A percentile compares a stretch with the other conserved stretches of the same genome.
Evolutionary conservation across 2,329 filamentous ascomycete genomes (phyloP).

Genomic region (Colletotrichum gigasporum): DNA sequence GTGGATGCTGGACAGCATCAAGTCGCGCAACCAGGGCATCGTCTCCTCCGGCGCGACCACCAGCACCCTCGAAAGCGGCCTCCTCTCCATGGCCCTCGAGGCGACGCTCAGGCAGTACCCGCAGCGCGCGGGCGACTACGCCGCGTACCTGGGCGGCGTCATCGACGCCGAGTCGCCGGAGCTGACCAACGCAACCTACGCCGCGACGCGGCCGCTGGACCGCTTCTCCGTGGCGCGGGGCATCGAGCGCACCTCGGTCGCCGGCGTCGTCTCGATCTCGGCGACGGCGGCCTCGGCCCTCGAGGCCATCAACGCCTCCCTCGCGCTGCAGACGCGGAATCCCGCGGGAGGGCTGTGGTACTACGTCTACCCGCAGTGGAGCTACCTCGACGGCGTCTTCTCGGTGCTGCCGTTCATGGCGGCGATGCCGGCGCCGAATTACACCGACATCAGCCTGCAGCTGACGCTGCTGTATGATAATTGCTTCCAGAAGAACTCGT

Average conservation of each 20-base stretch:
- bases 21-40: constrained; percentile 35
- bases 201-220: constrained; percentile 33
- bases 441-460: constrained; percentile 35
- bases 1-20: constrained; percentile 38
- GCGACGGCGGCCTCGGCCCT: constrained; percentile 4
- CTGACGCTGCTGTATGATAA: constrained; percentile 30
- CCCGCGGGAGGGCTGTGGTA: constrained; percentile 47
- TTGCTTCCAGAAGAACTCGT: constrained; percentile 25
- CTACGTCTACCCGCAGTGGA: constrained; percentile 57
- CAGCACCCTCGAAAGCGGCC: constrained; percentile 36
- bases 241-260: constrained; percentile 22
- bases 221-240: constrained; percentile 36
- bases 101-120: constrained; percentile 32
- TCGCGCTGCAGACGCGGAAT: constrained; percentile 40
- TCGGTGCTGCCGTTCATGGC: constrained; percentile 53
- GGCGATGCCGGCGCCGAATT: constrained; percentile 18
- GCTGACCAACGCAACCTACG: constrained; percentile 26
- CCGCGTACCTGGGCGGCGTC: constrained; percentile 27
- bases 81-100: constrained; percentile 35
- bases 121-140: constrained; percentile 6
- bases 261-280: constrained; percentile 15
- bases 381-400: constrained; percentile 64
- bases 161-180: constrained; percentile 29
- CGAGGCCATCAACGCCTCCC: constrained; percentile 33
- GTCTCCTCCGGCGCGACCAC: constrained; percentile 33